Evolutionary conservation across 257 asterid species (phyloP), one percentile per base, ranked within the genome.

Genomic region (Oldenlandia corymbosa): DNA sequence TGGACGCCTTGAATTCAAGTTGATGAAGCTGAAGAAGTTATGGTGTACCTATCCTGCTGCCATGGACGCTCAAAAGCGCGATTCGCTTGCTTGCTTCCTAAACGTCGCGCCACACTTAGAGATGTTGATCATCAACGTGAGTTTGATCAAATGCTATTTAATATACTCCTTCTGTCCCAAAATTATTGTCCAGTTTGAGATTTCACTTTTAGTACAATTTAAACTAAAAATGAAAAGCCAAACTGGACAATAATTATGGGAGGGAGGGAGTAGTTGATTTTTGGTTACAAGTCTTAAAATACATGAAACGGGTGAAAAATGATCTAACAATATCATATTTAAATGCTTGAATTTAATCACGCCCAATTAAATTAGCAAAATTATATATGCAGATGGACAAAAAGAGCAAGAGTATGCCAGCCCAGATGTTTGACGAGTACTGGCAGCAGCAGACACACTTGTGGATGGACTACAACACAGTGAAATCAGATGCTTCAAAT

Each of bases 391-490:
- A 53, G 60, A 16, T 54, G n/a, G 42, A 10, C 11, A 16, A 31
- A 6, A 5, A 30, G 12, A 3, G 42, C 24, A 54, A 1, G 7
- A 12, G 6, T 6, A 54, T 54, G 42, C 41, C 23, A 30, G 5
- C 42, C 7, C 60, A 39, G 0, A 0, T 14, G 28, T 54, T 28
- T 0, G 23, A 54, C 41, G 5, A 30, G 5, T 30, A 28, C 17
- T 54, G 60, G 60, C 60, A 54, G 41, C 41, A 54, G 60, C 60
- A n/a, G n/a, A n/a, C 60, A 28, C 60, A 54, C 14, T 30, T 54
- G 18, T 54, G 60, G 60, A 30, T 12, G 60, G 41, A 28, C 24
- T 9, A 30, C 20, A 32, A 21, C 7, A 18, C 23, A 3, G 60
- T 54, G 41, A 54, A 54, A 6, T 54, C 42, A 17, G 20, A 30